These are phyloP conservation scores for Fusarium keratoplasticum DNA, from an alignment of 2,329 filamentous ascomycete genomes.

Conservation along the genomic window DNA sequence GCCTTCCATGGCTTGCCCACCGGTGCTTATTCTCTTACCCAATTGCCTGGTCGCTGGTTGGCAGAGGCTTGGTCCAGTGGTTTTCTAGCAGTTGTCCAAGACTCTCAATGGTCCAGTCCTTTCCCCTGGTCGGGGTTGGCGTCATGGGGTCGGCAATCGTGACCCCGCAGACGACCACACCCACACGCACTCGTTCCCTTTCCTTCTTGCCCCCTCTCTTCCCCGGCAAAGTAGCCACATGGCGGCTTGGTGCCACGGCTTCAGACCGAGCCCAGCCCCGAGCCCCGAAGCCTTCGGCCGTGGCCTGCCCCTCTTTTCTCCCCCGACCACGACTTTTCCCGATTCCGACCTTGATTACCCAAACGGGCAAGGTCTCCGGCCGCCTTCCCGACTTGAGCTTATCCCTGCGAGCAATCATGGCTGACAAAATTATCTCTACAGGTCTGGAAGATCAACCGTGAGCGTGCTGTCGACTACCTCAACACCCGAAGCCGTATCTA, in stretches of 20 bases:
- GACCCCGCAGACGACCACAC: slow-evolving; percentile 39
- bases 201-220: slow-evolving; percentile 14
- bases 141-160: slow-evolving; percentile 45
- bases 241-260: slow-evolving; percentile 17
- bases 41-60: slow-evolving; percentile 46
- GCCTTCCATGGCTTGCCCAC: slow-evolving; percentile 38
- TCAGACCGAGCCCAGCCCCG: slow-evolving; percentile 36
- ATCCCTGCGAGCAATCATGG: slow-evolving; percentile 4
- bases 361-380: slow-evolving; percentile 25
- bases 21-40: slow-evolving; percentile 47
- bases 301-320: slow-evolving; percentile 35
- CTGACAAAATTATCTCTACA: slow-evolving; percentile 56
- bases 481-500: slow-evolving; percentile 99
- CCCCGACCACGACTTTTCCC: slow-evolving; percentile 40
- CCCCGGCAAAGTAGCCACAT: slow-evolving; percentile 12
- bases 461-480: slow-evolving; percentile 98
- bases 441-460: slow-evolving; percentile 99
- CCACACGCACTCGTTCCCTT: slow-evolving; percentile 12
- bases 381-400: background rate
- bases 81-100: slow-evolving; percentile 20
- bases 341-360: slow-evolving; percentile 28
- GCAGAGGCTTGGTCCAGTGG: slow-evolving; percentile 36
- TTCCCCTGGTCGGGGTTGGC: slow-evolving; percentile 38
- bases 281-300: slow-evolving; percentile 35
- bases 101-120: slow-evolving; percentile 24